A percentile compares a stretch with the other conserved stretches of the same genome.
These are phyloP conservation scores for Umbelopsis ramanniana DNA, from an alignment of 192 early-diverging fungal genomes.

Conservation along the genomic window DNA sequence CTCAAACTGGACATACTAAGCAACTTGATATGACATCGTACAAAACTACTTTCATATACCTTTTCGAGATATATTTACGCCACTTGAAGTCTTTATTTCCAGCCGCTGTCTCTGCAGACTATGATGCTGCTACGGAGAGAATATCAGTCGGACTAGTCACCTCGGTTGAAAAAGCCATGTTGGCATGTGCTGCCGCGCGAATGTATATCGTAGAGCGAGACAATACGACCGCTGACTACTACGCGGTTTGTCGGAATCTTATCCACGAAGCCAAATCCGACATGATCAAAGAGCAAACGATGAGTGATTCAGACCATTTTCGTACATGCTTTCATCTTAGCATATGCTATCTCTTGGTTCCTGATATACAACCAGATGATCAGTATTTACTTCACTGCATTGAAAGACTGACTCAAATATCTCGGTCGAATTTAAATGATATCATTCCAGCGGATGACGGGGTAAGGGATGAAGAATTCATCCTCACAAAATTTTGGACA, in stretches of 20 bases:
- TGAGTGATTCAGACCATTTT: neutral
- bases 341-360: slow-evolving; percentile 1
- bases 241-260: neutral
- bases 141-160: neutral
- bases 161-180: neutral
- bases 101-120: neutral
- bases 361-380: slow-evolving; percentile 8
- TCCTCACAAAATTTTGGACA: neutral
- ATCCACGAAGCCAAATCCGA: neutral
- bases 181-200: neutral
- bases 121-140: neutral
- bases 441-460: neutral
- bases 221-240: neutral
- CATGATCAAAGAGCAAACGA: neutral
- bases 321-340: neutral
- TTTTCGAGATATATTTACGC: neutral
- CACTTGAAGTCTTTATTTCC: neutral
- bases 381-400: neutral
- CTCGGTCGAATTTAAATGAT: neutral
- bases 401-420: neutral
- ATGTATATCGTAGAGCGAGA: neutral
- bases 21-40: neutral
- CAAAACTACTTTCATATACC: neutral
- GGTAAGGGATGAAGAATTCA: neutral
- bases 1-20: neutral